Evolutionary conservation across 2,329 filamentous ascomycete genomes (phyloP).

Genomic region (Ascochyta pisi): DNA sequence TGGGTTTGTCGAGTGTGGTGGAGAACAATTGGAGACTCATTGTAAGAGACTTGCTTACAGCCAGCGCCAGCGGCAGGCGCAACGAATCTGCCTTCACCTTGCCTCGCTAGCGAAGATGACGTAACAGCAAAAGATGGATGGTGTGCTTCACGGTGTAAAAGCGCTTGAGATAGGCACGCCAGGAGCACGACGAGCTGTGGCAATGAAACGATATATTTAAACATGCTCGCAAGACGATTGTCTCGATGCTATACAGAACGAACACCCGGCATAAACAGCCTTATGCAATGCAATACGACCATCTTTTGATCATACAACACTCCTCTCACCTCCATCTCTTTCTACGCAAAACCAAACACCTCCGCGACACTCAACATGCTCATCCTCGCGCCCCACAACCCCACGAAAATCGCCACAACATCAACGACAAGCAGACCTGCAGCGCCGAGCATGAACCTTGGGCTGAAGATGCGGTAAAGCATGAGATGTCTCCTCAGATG

Average conservation of each 20-base stretch:
- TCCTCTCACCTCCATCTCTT: background rate
- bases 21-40: no score
- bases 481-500: constrained; percentile 90
- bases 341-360: constrained; percentile 72
- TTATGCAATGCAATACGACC: background rate
- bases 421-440: constrained; percentile 78
- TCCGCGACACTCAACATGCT: constrained; percentile 82
- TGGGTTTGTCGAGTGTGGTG: background rate
- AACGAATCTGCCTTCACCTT: constrained; percentile 4
- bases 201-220: no score
- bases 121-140: background rate
- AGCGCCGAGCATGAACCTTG: constrained; percentile 85
- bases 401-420: constrained; percentile 72
- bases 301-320: background rate
- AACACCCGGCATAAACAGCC: background rate
- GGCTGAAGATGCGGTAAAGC: constrained; percentile 93
- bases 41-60: background rate
- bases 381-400: constrained; percentile 75
- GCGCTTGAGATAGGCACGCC: background rate
- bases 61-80: background rate
- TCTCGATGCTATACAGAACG: background rate
- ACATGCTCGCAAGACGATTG: background rate
- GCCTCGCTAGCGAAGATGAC: background rate
- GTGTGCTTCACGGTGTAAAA: background rate
- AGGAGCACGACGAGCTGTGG: background rate